Evolutionary conservation across 257 asterid species (phyloP).

Genomic region (Nemophila menziesii): DNA sequence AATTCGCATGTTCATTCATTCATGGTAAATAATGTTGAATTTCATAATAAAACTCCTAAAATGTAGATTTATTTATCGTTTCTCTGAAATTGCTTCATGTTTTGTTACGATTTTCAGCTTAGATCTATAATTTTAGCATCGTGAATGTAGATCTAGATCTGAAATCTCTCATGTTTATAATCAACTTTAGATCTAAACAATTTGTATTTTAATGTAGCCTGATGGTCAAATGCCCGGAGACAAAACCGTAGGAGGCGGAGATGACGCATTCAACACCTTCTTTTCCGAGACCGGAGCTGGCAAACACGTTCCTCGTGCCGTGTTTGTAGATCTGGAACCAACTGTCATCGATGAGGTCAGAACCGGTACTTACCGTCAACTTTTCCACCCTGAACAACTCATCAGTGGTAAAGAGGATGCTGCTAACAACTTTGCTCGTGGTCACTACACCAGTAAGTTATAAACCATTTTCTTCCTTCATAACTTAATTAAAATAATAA

Average conservation of each 20-base stretch:
- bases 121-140: no score
- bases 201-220: constrained; percentile 9
- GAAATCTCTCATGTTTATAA: not conserved
- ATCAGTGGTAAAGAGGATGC: constrained; percentile 21
- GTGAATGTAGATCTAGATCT: not conserved
- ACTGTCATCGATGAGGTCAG: constrained; percentile 22
- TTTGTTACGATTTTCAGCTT: not conserved
- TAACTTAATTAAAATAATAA: not conserved
- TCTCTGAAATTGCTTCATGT: no score
- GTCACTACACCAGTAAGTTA: constrained; percentile 16
- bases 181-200: no score
- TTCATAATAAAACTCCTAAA: no score
- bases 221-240: constrained; percentile 23
- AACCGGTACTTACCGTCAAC: constrained; percentile 17
- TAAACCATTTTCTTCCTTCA: no score
- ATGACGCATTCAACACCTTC: constrained; percentile 21
- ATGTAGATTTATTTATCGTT: no score
- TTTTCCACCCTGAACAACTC: constrained; percentile 20
- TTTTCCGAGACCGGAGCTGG: constrained; percentile 21
- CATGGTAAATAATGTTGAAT: no score
- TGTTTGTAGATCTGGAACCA: constrained; percentile 20
- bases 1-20: not conserved
- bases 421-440: constrained; percentile 20
- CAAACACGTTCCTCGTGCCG: constrained; percentile 20
- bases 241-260: constrained; percentile 18